Conservation (phyloP, 495 filamentous ascomycete species). For the Penicillium angulare region DNA sequence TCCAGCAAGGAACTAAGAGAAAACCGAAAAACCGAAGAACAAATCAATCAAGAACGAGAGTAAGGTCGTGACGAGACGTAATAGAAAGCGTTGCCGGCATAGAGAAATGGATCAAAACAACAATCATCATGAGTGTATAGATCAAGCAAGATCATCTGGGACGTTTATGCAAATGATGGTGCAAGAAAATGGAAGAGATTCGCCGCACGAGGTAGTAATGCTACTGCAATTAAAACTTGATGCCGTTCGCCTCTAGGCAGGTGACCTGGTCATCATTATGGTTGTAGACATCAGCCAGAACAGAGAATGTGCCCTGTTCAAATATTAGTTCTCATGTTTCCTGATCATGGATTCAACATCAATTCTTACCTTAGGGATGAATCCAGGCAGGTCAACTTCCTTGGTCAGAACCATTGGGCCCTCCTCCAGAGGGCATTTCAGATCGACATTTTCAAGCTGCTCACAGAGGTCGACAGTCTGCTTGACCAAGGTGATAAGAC, state of each 20-base stretch:
- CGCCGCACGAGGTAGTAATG: too few species aligned
- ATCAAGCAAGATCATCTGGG: conserved; percentile 8
- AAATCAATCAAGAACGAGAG: too few species aligned
- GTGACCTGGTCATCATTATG: conserved; percentile 68
- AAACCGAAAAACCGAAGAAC: conserved; percentile 6
- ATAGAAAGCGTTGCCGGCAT: conserved; percentile 10
- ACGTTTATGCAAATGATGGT: neutral
- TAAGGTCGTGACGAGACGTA: conserved; percentile 22
- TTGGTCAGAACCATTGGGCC: conserved; percentile 72
- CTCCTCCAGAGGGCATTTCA: conserved; percentile 82
- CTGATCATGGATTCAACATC: neutral
- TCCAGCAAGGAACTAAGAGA: conserved; percentile 3
- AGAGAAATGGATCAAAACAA: conserved; percentile 1
- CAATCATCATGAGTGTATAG: conserved; percentile 1
- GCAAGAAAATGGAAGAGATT: too few species aligned
- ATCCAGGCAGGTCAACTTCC: conserved; percentile 76
- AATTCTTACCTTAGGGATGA: conserved; percentile 81
- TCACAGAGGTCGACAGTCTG: conserved; percentile 81
- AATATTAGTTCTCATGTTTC: conserved; percentile 2
- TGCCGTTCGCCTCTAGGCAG: conserved; percentile 66
- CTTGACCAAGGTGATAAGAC: conserved; percentile 79
- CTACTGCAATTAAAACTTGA: conserved; percentile 43
- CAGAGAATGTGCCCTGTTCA: conserved; percentile 81
- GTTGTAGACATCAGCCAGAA: conserved; percentile 79
- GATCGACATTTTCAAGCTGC: conserved; percentile 79